phyloP scores from a whole-genome alignment of 2,329 filamentous ascomycete species.

The Drechslera avenae region DNA sequence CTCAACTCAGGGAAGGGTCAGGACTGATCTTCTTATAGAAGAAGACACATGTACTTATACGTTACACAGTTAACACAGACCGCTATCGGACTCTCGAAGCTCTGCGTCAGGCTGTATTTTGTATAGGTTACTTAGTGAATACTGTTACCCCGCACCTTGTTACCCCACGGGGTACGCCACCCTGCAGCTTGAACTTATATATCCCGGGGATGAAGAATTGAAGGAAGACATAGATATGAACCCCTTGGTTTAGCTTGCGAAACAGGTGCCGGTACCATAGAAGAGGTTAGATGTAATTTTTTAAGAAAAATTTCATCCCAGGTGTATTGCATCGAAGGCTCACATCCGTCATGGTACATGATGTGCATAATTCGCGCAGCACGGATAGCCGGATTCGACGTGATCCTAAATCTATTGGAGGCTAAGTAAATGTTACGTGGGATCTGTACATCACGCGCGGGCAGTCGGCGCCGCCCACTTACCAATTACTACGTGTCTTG shows the following conservation, averaged over 20 bases:
- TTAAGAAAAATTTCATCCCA: neutral
- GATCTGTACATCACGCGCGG: conserved; percentile 16
- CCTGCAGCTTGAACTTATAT: neutral
- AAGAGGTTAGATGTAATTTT: neutral
- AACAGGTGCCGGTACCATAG: no score
- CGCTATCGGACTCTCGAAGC: conserved; percentile 34
- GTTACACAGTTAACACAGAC: conserved; percentile 14
- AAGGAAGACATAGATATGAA: neutral
- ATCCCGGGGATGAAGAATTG: neutral
- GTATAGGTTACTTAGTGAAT: conserved; percentile 28
- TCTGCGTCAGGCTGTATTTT: conserved; percentile 33
- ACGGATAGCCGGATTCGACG: conserved; percentile 9
- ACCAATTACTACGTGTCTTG: conserved; percentile 51
- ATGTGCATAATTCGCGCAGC: conserved; percentile 6
- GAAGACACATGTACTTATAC: conserved; percentile 15
- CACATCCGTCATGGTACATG: conserved; percentile 1
- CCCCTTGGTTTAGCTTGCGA: no score
- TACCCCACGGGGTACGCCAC: conserved; percentile 30
- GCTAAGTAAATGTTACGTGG: conserved; percentile 16
- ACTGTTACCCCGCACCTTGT: conserved; percentile 39
- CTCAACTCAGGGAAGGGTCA: no score
- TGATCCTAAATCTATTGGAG: conserved; percentile 21
- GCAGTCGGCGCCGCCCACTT: conserved; percentile 20
- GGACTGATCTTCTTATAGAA: neutral
- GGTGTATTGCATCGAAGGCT: neutral